Conservation (phyloP, 345 rosid species). For the Populus euphratica region DNA sequence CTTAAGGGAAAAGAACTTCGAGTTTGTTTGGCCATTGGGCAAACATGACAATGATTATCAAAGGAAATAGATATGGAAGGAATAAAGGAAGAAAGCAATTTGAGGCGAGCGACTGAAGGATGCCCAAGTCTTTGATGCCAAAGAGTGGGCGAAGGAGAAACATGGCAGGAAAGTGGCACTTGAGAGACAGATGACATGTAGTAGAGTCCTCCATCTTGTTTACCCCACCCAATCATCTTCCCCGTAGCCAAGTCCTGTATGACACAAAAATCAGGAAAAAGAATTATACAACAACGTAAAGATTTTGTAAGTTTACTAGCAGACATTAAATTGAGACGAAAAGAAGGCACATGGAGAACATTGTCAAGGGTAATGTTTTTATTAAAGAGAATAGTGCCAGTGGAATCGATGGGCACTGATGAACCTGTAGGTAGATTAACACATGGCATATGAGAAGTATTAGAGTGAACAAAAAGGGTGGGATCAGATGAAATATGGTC, state of each 20-base stretch:
- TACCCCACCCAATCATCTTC: not conserved
- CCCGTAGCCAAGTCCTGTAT: not conserved
- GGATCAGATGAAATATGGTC: not conserved
- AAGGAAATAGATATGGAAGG: too few relatives aligned
- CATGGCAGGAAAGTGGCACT: too few relatives aligned
- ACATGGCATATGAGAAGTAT: not conserved
- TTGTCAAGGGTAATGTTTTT: not conserved
- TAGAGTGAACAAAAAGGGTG: not conserved
- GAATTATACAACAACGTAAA: not conserved
- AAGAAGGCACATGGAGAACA: not conserved
- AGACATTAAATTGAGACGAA: conserved; percentile 7
- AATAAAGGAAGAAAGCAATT: too few relatives aligned
- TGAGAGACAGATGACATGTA: too few relatives aligned
- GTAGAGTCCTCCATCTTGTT: not conserved
- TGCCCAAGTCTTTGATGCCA: too few relatives aligned
- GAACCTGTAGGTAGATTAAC: conserved; percentile 13
- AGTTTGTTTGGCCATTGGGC: too few relatives aligned
- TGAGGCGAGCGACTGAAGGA: too few relatives aligned
- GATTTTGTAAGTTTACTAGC: not conserved
- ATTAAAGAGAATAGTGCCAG: not conserved
- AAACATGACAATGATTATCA: too few relatives aligned
- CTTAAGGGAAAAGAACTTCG: too few relatives aligned
- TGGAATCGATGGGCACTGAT: not conserved
- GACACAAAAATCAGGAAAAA: not conserved
- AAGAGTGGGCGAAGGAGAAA: too few relatives aligned